phyloP scores from a whole-genome alignment of 2,329 filamentous ascomycete species.

The Curvularia verruculosa region DNA sequence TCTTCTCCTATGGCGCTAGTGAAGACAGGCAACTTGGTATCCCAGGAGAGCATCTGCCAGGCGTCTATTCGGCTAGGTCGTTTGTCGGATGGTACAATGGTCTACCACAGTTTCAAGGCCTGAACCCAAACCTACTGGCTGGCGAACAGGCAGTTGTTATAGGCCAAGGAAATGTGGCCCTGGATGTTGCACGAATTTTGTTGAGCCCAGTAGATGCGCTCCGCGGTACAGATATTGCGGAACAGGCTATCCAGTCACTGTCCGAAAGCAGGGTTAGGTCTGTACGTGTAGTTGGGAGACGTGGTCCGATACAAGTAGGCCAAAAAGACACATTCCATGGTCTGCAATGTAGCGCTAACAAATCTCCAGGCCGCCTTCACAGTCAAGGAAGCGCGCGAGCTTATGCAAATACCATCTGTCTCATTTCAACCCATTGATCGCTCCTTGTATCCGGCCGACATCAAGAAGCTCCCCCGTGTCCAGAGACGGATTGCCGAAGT shows the following conservation, averaged over 20 bases:
- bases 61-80: conserved; percentile 84
- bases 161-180: conserved; percentile 93
- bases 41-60: conserved; percentile 76
- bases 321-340: too few species aligned
- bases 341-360: not conserved
- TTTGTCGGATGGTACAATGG: conserved; percentile 99
- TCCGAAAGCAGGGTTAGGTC: conserved; percentile 74
- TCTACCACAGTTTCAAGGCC: conserved; percentile 75
- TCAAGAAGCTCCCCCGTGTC: conserved; percentile 74
- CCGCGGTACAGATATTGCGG: conserved; percentile 84
- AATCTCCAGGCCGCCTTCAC: conserved; percentile 79
- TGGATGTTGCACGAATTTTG: conserved; percentile 90
- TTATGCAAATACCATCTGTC: conserved; percentile 77
- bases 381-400: conserved; percentile 89
- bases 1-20: conserved; percentile 92
- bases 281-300: conserved; percentile 85
- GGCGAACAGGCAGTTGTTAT: conserved; percentile 87
- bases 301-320: conserved; percentile 82
- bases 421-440: conserved; percentile 72
- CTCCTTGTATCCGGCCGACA: conserved; percentile 69
- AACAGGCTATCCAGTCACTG: conserved; percentile 77
- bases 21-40: conserved; percentile 80
- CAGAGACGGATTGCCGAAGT: conserved; percentile 80
- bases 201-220: conserved; percentile 76
- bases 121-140: conserved; percentile 74